A percentile compares a stretch with the other conserved stretches of the same genome.
These are phyloP conservation scores for Plasmopara halstedii DNA, from an alignment of 352 stramenopile genomes.

Conservation along the genomic window DNA sequence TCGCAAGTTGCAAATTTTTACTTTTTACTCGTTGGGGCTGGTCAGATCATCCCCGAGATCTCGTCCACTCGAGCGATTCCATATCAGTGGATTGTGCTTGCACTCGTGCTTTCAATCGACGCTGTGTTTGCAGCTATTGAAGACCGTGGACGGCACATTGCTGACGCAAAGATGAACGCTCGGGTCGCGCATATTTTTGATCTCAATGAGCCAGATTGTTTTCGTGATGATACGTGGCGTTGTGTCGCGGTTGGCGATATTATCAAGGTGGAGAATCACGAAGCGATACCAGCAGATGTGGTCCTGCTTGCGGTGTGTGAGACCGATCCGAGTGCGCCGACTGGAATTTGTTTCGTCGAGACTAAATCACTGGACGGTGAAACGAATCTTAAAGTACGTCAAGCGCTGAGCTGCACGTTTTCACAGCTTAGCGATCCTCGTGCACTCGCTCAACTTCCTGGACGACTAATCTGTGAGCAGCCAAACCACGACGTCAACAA, in stretches of 20 bases:
- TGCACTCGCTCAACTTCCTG: constrained; percentile 55
- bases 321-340: constrained; percentile 42
- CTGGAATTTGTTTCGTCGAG: constrained; percentile 82
- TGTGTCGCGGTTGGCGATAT: constrained; percentile 72
- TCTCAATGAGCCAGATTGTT: constrained; percentile 25
- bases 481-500: constrained; percentile 86
- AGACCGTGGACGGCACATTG: constrained; percentile 64
- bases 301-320: constrained; percentile 70
- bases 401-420: constrained; percentile 76
- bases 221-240: constrained; percentile 48
- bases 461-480: constrained; percentile 61
- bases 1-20: constrained; percentile 87
- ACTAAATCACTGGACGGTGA: constrained; percentile 84
- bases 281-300: constrained; percentile 75
- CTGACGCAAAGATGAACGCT: constrained; percentile 80
- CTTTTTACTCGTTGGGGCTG: constrained; percentile 81
- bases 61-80: constrained; percentile 79
- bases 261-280: constrained; percentile 84
- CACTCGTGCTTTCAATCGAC: constrained; percentile 78
- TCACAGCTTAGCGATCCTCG: constrained; percentile 69
- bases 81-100: constrained; percentile 83
- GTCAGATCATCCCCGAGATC: constrained; percentile 81
- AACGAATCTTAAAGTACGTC: constrained; percentile 82
- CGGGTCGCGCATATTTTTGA: constrained; percentile 61
- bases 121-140: constrained; percentile 82